phyloP scores from a whole-genome alignment of 2,329 filamentous ascomycete genomes.

The Neobulgaria alba region DNA sequence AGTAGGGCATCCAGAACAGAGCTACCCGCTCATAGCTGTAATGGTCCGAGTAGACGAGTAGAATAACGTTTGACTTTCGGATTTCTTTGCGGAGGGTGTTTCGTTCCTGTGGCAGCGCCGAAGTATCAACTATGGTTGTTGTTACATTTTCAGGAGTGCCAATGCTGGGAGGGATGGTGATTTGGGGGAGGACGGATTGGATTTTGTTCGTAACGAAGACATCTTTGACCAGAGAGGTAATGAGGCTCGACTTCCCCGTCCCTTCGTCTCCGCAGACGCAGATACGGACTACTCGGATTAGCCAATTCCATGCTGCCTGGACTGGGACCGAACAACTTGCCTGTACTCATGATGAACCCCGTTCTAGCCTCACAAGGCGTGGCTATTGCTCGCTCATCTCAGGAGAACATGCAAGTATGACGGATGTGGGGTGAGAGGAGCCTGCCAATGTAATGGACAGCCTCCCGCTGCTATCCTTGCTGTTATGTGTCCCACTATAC shows the following conservation, averaged over 20 bases:
- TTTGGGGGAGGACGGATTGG: slow-evolving; percentile 85
- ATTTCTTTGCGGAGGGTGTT: slow-evolving; percentile 88
- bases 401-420: background rate
- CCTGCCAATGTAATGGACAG: no score
- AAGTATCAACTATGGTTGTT: slow-evolving; percentile 96
- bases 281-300: slow-evolving; percentile 58
- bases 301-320: slow-evolving; percentile 5
- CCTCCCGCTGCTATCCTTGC: no score
- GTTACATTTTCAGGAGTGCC: slow-evolving; percentile 94
- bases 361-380: slow-evolving; percentile 22
- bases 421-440: background rate
- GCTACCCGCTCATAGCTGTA: slow-evolving; percentile 98
- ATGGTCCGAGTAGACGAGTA: slow-evolving; percentile 95
- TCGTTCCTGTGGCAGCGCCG: slow-evolving; percentile 86
- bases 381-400: slow-evolving; percentile 15
- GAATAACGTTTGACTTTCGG: slow-evolving; percentile 91
- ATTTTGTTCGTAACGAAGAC: slow-evolving; percentile 95
- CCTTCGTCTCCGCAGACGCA: slow-evolving; percentile 96
- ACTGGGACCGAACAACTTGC: slow-evolving; percentile 11
- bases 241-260: slow-evolving; percentile 88
- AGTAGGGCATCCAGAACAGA: slow-evolving; percentile 97
- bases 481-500: background rate
- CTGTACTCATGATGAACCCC: slow-evolving; percentile 22
- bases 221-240: slow-evolving; percentile 93
- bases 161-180: slow-evolving; percentile 87